These are phyloP conservation scores for Lentinula raphanica DNA, from an alignment of 768 basidiomycete genomes.

Conservation along the genomic window DNA sequence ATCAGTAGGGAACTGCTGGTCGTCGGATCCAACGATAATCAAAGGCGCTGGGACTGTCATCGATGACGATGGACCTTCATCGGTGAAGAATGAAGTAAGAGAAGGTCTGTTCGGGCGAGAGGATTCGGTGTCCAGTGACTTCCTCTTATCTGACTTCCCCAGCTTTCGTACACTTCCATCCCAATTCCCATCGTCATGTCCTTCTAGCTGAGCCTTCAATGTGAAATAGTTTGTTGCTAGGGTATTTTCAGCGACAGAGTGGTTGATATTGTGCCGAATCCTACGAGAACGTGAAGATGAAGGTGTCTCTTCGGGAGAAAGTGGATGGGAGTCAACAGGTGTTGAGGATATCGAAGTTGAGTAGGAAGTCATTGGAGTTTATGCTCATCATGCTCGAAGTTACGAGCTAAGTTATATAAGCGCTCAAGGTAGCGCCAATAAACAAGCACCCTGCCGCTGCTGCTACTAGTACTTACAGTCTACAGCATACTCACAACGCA, in stretches of 20 bases:
- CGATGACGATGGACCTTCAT: slow-evolving; percentile 31
- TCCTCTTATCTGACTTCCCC: slow-evolving; percentile 34
- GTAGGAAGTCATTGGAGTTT: neutral
- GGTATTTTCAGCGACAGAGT: neutral
- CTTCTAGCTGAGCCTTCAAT: slow-evolving; percentile 56
- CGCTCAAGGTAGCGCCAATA: neutral
- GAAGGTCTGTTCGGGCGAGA: slow-evolving; percentile 19
- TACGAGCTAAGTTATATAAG: neutral
- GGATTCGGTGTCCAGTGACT: slow-evolving; percentile 15
- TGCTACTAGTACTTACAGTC: no score
- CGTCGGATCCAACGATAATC: slow-evolving; percentile 36
- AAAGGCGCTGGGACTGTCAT: slow-evolving; percentile 29
- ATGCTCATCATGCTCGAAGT: neutral
- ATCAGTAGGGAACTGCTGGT: slow-evolving; percentile 13
- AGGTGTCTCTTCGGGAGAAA: slow-evolving; percentile 51
- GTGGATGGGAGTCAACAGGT: slow-evolving; percentile 68
- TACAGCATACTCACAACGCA: no score
- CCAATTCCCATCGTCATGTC: slow-evolving; percentile 32
- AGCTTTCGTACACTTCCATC: slow-evolving; percentile 56
- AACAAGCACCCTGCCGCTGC: no score
- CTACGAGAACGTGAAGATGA: slow-evolving; percentile 8
- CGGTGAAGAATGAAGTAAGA: slow-evolving; percentile 23
- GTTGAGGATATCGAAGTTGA: slow-evolving; percentile 26
- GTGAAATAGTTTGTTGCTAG: slow-evolving; percentile 54
- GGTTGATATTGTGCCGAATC: neutral